Evolutionary conservation across 495 filamentous ascomycete genomes (phyloP).

Genomic region (Articulospora tetracladia): DNA sequence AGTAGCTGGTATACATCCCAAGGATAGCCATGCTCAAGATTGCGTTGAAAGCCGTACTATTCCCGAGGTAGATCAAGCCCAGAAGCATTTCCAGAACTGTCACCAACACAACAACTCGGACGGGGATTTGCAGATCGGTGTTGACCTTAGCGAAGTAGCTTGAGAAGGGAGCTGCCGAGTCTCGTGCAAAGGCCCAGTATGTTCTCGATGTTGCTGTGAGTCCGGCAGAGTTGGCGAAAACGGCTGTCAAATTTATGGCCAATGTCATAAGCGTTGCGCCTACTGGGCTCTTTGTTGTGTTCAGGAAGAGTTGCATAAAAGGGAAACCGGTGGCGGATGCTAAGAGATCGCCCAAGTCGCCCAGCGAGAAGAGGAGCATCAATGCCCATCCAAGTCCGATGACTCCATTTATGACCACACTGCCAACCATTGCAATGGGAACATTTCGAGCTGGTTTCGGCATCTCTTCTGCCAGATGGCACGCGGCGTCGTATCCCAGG

Average conservation of each 20-base stretch:
- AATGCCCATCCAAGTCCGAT: slow-evolving; percentile 39
- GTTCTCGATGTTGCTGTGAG: slow-evolving; percentile 47
- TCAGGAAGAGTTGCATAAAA: slow-evolving; percentile 42
- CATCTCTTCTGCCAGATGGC: slow-evolving; percentile 41
- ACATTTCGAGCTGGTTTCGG: slow-evolving; percentile 36
- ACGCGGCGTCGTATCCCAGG: slow-evolving; percentile 26
- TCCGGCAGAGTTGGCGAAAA: slow-evolving; percentile 32
- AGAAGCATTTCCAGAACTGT: slow-evolving; percentile 20
- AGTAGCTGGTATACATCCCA: slow-evolving; percentile 39
- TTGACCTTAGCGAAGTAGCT: slow-evolving; percentile 30
- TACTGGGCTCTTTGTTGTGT: slow-evolving; percentile 27
- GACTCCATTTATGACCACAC: slow-evolving; percentile 40
- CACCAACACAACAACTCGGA: slow-evolving; percentile 17
- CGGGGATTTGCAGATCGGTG: slow-evolving; percentile 16
- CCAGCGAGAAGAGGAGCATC: slow-evolving; percentile 41
- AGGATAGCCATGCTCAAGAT: slow-evolving; percentile 40
- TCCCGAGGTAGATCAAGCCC: slow-evolving; percentile 20
- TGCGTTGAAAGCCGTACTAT: slow-evolving; percentile 42
- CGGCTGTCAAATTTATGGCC: slow-evolving; percentile 32
- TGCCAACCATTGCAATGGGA: slow-evolving; percentile 40
- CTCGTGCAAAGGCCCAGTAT: slow-evolving; percentile 50
- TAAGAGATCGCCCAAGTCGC: slow-evolving; percentile 35
- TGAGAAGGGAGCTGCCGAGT: slow-evolving; percentile 42
- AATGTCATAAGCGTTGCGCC: slow-evolving; percentile 32
- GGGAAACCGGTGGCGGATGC: slow-evolving; percentile 38